Conservation (phyloP, 106 monocot genomes). For the Cymbidium sinense region DNA sequence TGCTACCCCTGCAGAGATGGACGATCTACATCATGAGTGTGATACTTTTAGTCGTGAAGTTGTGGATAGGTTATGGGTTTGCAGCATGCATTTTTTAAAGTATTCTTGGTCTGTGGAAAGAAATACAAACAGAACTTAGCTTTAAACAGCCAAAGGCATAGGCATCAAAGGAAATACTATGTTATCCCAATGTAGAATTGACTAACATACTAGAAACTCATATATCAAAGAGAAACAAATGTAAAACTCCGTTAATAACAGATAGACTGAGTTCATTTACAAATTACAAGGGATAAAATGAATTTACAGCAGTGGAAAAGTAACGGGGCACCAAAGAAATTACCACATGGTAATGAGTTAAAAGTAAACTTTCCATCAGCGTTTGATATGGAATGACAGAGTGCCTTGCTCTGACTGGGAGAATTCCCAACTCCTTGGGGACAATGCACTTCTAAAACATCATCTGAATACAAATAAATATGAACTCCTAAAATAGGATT, state of each 20-base stretch:
- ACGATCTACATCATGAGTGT: neutral
- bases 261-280: neutral
- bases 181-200: neutral
- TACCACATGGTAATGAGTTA: constrained; percentile 91
- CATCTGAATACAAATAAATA: constrained; percentile 80
- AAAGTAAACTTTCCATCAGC: constrained; percentile 81
- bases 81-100: neutral
- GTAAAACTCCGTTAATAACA: neutral
- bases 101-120: neutral
- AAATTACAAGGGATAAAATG: neutral
- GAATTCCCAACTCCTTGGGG: constrained; percentile 55
- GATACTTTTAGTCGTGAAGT: neutral
- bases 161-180: neutral
- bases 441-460: constrained; percentile 63
- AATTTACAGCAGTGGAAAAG: neutral
- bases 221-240: constrained; percentile 1
- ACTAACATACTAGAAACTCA: neutral
- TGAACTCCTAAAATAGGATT: constrained; percentile 96
- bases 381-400: constrained; percentile 88
- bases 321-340: constrained; percentile 3
- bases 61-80: neutral
- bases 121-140: neutral
- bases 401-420: constrained; percentile 45
- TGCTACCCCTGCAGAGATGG: neutral
- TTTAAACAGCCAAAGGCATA: neutral